Conservation (phyloP, 805 yeast genomes). For the Candida xyloterini region DNA sequence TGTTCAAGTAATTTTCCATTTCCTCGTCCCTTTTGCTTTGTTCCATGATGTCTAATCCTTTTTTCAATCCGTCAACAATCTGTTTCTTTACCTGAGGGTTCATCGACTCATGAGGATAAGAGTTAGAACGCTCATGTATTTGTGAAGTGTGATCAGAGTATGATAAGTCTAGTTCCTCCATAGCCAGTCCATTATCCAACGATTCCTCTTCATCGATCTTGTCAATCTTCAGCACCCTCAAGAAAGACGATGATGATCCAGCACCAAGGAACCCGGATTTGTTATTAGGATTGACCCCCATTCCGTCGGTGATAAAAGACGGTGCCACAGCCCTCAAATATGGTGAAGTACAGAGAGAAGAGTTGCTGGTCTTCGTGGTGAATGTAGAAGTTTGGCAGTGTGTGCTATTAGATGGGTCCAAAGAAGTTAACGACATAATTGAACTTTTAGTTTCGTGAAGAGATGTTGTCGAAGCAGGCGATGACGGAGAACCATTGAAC, state of each 20-base stretch:
- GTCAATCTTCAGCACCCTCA: slow-evolving; percentile 36
- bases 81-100: slow-evolving; percentile 19
- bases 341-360: slow-evolving; percentile 26
- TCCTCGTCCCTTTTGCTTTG: slow-evolving; percentile 15
- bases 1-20: slow-evolving; percentile 19
- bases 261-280: slow-evolving; percentile 62
- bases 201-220: slow-evolving; percentile 27
- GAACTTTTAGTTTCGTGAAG: slow-evolving; percentile 17
- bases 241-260: slow-evolving; percentile 55
- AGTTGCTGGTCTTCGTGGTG: slow-evolving; percentile 19
- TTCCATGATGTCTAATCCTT: slow-evolving; percentile 21
- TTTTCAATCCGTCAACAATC: slow-evolving; percentile 21
- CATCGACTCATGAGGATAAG: slow-evolving; percentile 11
- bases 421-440: slow-evolving; percentile 15
- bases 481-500: slow-evolving; percentile 12
- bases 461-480: slow-evolving; percentile 18
- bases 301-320: slow-evolving; percentile 45
- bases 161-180: slow-evolving; percentile 19
- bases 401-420: slow-evolving; percentile 9
- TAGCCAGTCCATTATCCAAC: slow-evolving; percentile 13
- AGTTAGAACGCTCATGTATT: not conserved
- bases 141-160: not conserved
- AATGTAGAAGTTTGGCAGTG: slow-evolving; percentile 6
- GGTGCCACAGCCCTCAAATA: slow-evolving; percentile 20
- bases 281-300: slow-evolving; percentile 55